A percentile compares a stretch with the other conserved stretches of the same genome.
phyloP scores from a whole-genome alignment of 192 early-diverging fungal genomes.

The Jimgerdemannia lactiflua region DNA sequence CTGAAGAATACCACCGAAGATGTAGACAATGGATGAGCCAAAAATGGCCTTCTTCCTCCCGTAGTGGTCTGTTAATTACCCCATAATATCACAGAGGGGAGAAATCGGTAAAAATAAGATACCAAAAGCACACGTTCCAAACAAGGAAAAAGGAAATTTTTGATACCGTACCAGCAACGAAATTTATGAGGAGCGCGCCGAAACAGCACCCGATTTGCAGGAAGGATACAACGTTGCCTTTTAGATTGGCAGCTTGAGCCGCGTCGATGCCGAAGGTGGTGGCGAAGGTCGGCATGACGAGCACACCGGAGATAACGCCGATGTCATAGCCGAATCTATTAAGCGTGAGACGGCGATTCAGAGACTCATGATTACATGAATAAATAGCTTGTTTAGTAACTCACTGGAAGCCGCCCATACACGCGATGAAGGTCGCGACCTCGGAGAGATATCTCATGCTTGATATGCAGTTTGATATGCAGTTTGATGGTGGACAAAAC shows the following conservation, averaged over 20 bases:
- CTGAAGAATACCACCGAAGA: slow-evolving; percentile 65
- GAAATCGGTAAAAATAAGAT: background rate
- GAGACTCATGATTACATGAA: background rate
- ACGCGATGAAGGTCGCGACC: slow-evolving; percentile 43
- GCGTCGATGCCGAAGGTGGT: slow-evolving; percentile 21
- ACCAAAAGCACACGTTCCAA: background rate
- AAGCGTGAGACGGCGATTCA: background rate
- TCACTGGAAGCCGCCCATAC: slow-evolving; percentile 53
- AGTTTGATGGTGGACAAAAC: no score
- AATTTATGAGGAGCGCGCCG: slow-evolving; percentile 34
- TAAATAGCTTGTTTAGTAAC: background rate
- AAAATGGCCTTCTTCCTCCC: slow-evolving; percentile 62
- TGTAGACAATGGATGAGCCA: slow-evolving; percentile 49
- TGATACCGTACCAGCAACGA: slow-evolving; percentile 28
- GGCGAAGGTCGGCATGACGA: slow-evolving; percentile 48
- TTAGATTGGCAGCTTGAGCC: background rate
- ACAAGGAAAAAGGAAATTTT: background rate
- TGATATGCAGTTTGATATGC: no score
- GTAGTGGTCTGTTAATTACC: slow-evolving; percentile 34
- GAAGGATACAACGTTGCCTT: background rate
- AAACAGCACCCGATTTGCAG: slow-evolving; percentile 31
- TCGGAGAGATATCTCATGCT: slow-evolving; percentile 20
- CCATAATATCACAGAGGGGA: background rate
- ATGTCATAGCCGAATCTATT: slow-evolving; percentile 61
- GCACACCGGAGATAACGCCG: slow-evolving; percentile 60